phyloP scores from a whole-genome alignment of 1,284 basidiomycete genomes.

The Rhodotorula sp. region DNA sequence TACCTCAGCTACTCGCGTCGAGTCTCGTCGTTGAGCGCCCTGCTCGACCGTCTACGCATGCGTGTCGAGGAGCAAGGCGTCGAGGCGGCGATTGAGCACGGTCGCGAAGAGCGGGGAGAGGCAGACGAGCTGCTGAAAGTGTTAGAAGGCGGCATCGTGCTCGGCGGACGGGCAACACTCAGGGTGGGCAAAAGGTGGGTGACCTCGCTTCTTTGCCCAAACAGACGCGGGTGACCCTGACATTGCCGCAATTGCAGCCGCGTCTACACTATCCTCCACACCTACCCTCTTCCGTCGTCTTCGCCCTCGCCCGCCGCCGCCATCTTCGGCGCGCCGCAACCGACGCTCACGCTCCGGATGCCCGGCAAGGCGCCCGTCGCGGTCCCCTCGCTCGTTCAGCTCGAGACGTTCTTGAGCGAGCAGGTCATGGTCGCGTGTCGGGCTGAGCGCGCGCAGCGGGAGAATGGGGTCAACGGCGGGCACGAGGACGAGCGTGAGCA shows the following conservation, averaged over 20 bases:
- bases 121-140: constrained; percentile 4
- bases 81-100: background rate
- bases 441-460: background rate
- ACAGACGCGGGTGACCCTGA: too few species aligned
- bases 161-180: constrained; percentile 28
- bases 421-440: constrained; percentile 16
- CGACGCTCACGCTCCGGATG: constrained; percentile 16
- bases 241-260: background rate
- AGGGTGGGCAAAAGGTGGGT: constrained; percentile 15
- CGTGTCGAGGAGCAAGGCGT: background rate
- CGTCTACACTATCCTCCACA: constrained; percentile 29
- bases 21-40: background rate
- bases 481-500: background rate
- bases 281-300: constrained; percentile 17
- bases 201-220: background rate
- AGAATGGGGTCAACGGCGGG: background rate
- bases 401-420: constrained; percentile 23
- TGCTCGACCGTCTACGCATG: background rate
- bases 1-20: constrained; percentile 25
- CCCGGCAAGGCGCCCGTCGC: constrained; percentile 20
- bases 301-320: background rate
- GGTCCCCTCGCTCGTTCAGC: constrained; percentile 16
- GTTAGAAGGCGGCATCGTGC: constrained; percentile 8
- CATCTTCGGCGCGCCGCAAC: background rate
- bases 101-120: background rate